Conservation (phyloP, 2,329 filamentous ascomycete species). For the Drechslerella stenobrocha region DNA sequence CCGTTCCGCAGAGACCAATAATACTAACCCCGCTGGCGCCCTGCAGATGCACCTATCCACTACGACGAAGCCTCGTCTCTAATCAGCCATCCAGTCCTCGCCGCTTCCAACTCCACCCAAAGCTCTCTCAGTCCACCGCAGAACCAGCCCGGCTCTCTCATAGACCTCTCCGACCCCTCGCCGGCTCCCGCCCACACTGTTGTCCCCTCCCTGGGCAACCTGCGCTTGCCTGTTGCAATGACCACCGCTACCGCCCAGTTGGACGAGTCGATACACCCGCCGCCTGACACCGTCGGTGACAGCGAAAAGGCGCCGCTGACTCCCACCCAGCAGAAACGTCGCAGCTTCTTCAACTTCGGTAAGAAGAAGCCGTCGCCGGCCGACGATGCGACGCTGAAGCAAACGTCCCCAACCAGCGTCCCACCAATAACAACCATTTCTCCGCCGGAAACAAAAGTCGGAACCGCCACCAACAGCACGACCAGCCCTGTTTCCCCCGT, state of each 20-base stretch:
- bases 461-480: conserved; percentile 38
- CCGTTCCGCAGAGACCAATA: background rate
- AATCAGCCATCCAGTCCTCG: conserved; percentile 42
- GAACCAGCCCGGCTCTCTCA: conserved; percentile 21
- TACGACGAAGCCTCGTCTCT: conserved; percentile 43
- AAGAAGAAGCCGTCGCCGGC: conserved; percentile 64
- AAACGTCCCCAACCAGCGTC: conserved; percentile 53
- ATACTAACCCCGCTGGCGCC: background rate
- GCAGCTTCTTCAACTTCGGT: conserved; percentile 63
- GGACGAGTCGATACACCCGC: conserved; percentile 41
- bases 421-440: conserved; percentile 56
- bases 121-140: conserved; percentile 8
- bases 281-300: conserved; percentile 31
- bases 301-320: conserved; percentile 45
- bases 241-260: conserved; percentile 34
- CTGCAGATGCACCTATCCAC: conserved; percentile 41
- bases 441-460: conserved; percentile 32
- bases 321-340: conserved; percentile 43
- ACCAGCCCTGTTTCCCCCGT: conserved; percentile 66
- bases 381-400: conserved; percentile 53
- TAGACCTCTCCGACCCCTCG: conserved; percentile 22
- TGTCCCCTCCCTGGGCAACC: background rate
- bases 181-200: conserved; percentile 2
- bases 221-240: conserved; percentile 20
- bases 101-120: conserved; percentile 33